Evolutionary conservation across 202 grass and related monocot species (phyloP).

Genomic region (Zoysia matrella): DNA sequence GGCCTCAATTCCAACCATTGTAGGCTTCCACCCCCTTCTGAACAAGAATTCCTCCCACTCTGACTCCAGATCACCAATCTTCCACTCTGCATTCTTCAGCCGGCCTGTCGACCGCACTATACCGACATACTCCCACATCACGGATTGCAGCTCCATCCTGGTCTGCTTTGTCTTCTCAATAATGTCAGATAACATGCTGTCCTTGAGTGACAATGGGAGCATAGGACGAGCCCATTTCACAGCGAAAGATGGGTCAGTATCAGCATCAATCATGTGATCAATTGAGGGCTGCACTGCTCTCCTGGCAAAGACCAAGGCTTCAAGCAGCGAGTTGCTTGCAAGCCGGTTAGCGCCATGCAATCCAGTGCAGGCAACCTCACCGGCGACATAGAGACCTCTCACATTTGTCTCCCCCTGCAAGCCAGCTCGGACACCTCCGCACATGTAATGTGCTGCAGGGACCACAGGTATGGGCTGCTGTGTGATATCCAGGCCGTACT

Average conservation of each 20-base stretch:
- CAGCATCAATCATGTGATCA: slow-evolving; percentile 62
- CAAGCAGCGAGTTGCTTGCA: slow-evolving; percentile 95
- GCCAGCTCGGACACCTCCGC: slow-evolving; percentile 91
- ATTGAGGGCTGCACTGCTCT: slow-evolving; percentile 88
- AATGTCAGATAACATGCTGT: slow-evolving; percentile 56
- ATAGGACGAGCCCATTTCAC: slow-evolving; percentile 64
- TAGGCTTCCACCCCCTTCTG: slow-evolving; percentile 72
- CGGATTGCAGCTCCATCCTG: slow-evolving; percentile 72
- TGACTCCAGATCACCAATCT: slow-evolving; percentile 82
- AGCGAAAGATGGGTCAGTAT: slow-evolving; percentile 35
- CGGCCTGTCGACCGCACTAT: slow-evolving; percentile 86
- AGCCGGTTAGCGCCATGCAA: slow-evolving; percentile 96
- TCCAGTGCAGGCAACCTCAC: slow-evolving; percentile 96
- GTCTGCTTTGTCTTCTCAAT: slow-evolving; percentile 62
- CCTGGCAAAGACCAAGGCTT: slow-evolving; percentile 90
- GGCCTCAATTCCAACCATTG: slow-evolving; percentile 77
- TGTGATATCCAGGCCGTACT: slow-evolving; percentile 77
- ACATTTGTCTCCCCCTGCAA: slow-evolving; percentile 89
- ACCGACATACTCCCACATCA: slow-evolving; percentile 83
- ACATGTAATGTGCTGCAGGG: slow-evolving; percentile 98
- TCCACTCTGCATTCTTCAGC: slow-evolving; percentile 92
- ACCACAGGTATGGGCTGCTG: slow-evolving; percentile 71
- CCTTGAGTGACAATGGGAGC: slow-evolving; percentile 53
- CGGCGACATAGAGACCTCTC: slow-evolving; percentile 86
- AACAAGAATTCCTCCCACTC: slow-evolving; percentile 90